Conservation (phyloP, 139 green algal genomes). For the Chlamydomonas eustigma region DNA sequence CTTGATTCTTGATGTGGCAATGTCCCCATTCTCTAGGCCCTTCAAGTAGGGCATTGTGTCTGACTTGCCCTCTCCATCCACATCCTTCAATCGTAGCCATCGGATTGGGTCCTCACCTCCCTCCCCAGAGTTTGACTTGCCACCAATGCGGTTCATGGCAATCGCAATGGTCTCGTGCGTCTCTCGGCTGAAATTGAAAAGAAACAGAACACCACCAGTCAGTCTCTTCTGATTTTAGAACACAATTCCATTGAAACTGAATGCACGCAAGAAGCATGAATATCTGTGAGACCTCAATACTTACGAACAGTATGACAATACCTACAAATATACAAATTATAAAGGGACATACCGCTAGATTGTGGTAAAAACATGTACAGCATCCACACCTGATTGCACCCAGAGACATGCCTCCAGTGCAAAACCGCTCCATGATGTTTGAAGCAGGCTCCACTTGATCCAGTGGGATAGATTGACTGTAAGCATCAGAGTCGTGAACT, state of each 20-base stretch:
- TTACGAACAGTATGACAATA: too few relatives aligned
- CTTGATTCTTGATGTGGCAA: constrained; percentile 94
- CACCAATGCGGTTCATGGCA: constrained; percentile 98
- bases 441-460: constrained; percentile 69
- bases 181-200: constrained; percentile 57
- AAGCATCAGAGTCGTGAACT: too few relatives aligned
- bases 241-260: too few relatives aligned
- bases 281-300: too few relatives aligned
- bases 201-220: too few relatives aligned
- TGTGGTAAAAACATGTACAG: too few relatives aligned
- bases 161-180: constrained; percentile 98
- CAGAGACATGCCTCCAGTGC: constrained; percentile 98
- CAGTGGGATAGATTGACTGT: background rate
- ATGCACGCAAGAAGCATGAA: too few relatives aligned
- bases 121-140: constrained; percentile 90
- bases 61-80: constrained; percentile 68
- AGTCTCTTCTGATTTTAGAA: too few relatives aligned
- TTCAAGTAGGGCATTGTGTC: constrained; percentile 83
- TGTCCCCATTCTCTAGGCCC: constrained; percentile 92
- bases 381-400: constrained; percentile 76
- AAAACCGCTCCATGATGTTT: constrained; percentile 94
- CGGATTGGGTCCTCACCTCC: constrained; percentile 93
- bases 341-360: too few relatives aligned
- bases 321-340: too few relatives aligned
- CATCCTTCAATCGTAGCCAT: constrained; percentile 70